Evolutionary conservation across 495 filamentous ascomycete species (phyloP), one percentile per base, ranked within the genome.

Genomic region (Penicillium turbatum): DNA sequence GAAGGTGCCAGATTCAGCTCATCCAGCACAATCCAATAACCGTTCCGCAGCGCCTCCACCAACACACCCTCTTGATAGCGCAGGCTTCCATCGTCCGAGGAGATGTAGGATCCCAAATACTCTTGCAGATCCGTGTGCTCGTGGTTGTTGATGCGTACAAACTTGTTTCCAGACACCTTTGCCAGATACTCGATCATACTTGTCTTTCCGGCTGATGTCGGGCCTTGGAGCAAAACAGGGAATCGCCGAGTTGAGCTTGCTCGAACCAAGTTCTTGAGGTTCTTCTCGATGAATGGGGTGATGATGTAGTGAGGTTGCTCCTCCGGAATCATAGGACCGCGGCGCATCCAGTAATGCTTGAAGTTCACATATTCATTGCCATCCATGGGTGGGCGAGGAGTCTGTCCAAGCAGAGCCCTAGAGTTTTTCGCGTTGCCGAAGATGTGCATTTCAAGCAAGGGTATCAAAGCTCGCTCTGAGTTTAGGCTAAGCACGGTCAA

Each of bases 181-280:
- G 95, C 95, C 27, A 99, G 80, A 65, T 96, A 96, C 67, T 97
- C 92, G 47, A 99, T 92, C 95, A 99, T 97, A 65, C 92, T 96
- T 0, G 95, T 99, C 70, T 99, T 99, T 50, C 95, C 95, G 30
- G 90, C 85, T 34, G 93, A 97, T 0, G 95, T 99, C 19, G 95
- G 95, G 5, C 95, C 95, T 65, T 99, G 95, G 15, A 99, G 83
- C n/a, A 99, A 74, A 38, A 99, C 87, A 11, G 95, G 95, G 67
- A 95, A 97, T 50, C 87, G 83, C 30, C 91, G 81, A 7, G 92
- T 96, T 0, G 92, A 96, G 38, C 87, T 89, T 17, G 95, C 95
- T 61, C 95, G 78, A 21, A 97, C 90, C 13, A 99, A 72, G 61
- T 97, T 99, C 57, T 95, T 82, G 49, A 99, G 77, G 59, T 99